Evolutionary conservation across 2,329 filamentous ascomycete species (phyloP), one percentile per base, ranked within the genome.

Genomic region (Exophiala sp.): DNA sequence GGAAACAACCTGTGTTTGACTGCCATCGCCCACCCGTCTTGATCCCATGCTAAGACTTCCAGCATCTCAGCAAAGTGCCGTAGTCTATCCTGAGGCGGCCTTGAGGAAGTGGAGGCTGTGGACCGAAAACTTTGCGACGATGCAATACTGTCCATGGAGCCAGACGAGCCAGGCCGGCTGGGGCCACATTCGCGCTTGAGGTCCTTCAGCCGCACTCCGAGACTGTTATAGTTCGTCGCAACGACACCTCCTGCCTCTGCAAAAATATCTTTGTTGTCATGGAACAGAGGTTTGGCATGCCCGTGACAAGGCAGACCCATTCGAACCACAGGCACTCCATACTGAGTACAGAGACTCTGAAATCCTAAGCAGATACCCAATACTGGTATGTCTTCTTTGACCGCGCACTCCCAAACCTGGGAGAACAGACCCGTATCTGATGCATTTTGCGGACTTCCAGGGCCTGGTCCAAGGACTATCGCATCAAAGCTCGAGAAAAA

Each of bases 351-450:
- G 38, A 95, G 71, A 60, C 85, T 90, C 68, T 96, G 90, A 57
- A 95, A 94, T 0, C 90, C 90, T 0, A 95, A 76, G 60, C 90
- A 95, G 37, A 96, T 87, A 0, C 90, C 93, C 27, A 98, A 73
- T 0, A 94, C 83, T 0, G 93, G 93, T 1, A 95, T 60, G 9
- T 82, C 56, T 13, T 82, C 66, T 2, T 74, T 69, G 2, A 78
- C 74, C 1, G 73, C 68, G 13, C 91, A 71, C 42, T 70, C 68
- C 88, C 90, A 97, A 3, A 97, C 73, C 55, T 81, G 71, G 47
- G 74, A 76, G 71, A 95, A 93, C 35, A 93, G 75, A 8, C 93
- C 93, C 30, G 95, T 82, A 67, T 97, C 91, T n/a, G 73, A 70
- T 6, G 78, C 68, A 50, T 80, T 78, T 39, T 77, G 76, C 0